phyloP scores from a whole-genome alignment of 2,329 filamentous ascomycete species.

The Didymella exigua region DNA sequence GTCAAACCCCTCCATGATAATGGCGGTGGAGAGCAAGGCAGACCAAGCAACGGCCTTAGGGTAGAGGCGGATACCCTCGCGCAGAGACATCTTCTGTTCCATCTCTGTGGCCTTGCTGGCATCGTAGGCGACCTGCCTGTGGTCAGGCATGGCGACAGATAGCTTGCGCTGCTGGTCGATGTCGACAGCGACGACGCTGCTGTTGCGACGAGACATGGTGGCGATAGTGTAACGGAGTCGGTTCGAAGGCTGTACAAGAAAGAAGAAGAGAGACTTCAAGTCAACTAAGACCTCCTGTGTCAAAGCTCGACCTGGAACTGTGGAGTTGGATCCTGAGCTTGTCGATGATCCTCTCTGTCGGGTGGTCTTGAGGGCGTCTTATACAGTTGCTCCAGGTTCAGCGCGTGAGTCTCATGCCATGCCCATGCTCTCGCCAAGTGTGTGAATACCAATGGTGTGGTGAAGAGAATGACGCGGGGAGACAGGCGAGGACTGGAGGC shows the following conservation, averaged over 20 bases:
- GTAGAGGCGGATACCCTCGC: slow-evolving; percentile 78
- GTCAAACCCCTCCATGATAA: slow-evolving; percentile 91
- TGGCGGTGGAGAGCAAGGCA: slow-evolving; percentile 81
- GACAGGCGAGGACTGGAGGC: slow-evolving; percentile 20
- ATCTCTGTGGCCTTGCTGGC: slow-evolving; percentile 50
- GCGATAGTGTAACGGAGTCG: slow-evolving; percentile 5
- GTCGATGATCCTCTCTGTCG: slow-evolving; percentile 19
- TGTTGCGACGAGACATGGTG: slow-evolving; percentile 42
- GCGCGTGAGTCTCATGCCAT: slow-evolving; percentile 18
- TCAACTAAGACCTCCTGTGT: slow-evolving; percentile 17
- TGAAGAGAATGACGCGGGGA: slow-evolving; percentile 34
- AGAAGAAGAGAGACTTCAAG: slow-evolving; percentile 7
- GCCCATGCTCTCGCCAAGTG: slow-evolving; percentile 24
- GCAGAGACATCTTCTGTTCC: slow-evolving; percentile 59
- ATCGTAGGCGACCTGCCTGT: slow-evolving; percentile 35
- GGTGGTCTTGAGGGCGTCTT: slow-evolving; percentile 25
- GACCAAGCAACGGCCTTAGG: slow-evolving; percentile 87
- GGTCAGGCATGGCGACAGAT: slow-evolving; percentile 36
- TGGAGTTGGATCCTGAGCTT: slow-evolving; percentile 23
- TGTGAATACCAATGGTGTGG: slow-evolving; percentile 24
- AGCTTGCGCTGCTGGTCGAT: slow-evolving; percentile 38
- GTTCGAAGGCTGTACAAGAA: not conserved
- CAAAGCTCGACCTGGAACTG: slow-evolving; percentile 20
- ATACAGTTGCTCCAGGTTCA: slow-evolving; percentile 23
- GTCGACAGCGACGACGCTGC: slow-evolving; percentile 41